Evolutionary conservation across 805 yeast species (phyloP).

Genomic region (Lipomyces oligophaga): DNA sequence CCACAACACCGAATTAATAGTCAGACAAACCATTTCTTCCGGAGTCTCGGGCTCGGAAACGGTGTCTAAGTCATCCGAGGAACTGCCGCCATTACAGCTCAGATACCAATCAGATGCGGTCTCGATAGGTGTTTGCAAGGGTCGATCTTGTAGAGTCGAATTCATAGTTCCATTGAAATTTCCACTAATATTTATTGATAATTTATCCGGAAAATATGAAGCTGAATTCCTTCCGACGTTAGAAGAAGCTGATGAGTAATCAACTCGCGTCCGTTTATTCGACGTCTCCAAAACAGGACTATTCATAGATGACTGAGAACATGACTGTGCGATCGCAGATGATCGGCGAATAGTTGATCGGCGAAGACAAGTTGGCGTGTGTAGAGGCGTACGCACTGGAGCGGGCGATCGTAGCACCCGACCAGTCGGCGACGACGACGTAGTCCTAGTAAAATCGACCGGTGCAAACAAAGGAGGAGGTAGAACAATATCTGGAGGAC

Average conservation of each 20-base stretch:
- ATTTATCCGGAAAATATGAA: too few species aligned
- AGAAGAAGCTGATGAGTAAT: neutral
- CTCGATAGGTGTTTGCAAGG: too few species aligned
- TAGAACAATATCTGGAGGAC: conserved; percentile 22
- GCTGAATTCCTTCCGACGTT: conserved; percentile 1
- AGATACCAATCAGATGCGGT: too few species aligned
- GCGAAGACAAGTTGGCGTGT: neutral
- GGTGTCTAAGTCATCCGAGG: too few species aligned
- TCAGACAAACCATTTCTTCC: neutral
- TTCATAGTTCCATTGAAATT: too few species aligned
- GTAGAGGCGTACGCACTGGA: conserved; percentile 5
- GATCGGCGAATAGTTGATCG: neutral
- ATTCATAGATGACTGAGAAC: neutral
- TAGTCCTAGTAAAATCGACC: neutral
- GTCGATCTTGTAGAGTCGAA: too few species aligned
- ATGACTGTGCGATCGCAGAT: neutral
- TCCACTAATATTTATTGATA: too few species aligned
- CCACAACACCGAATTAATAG: conserved; percentile 1
- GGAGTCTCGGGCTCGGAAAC: conserved; percentile 18
- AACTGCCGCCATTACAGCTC: too few species aligned
- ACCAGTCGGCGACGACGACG: neutral
- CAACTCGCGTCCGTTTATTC: too few species aligned
- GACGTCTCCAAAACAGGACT: too few species aligned
- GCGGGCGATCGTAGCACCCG: conserved; percentile 3
- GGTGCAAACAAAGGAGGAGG: conserved; percentile 14